Evolutionary conservation across 352 stramenopile genomes (phyloP).

Genomic region (Globisporangium orthogonon): DNA sequence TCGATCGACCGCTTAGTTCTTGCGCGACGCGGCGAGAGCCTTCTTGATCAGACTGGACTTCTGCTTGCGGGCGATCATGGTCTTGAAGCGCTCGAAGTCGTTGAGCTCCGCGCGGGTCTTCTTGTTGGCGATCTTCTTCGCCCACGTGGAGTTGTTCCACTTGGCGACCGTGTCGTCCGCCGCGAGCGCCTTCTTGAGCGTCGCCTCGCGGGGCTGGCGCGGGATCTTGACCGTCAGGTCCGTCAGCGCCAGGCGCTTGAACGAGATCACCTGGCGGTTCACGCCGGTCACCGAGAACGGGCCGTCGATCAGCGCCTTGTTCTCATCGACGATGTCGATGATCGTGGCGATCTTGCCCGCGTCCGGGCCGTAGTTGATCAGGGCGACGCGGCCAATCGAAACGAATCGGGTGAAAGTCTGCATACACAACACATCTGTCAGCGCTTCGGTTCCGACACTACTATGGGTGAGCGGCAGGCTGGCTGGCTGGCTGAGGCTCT

Average conservation of each 20-base stretch:
- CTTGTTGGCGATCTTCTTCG: conserved; percentile 98
- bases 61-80: conserved; percentile 99
- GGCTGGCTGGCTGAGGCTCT: too few relatives aligned
- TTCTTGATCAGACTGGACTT: conserved; percentile 95
- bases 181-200: conserved; percentile 89
- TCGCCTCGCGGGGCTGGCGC: conserved; percentile 92
- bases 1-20: conserved; percentile 41
- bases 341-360: conserved; percentile 98
- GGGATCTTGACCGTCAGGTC: conserved; percentile 96
- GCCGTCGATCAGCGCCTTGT: conserved; percentile 97
- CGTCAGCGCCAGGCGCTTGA: conserved; percentile 96
- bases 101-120: conserved; percentile 91
- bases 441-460: too few relatives aligned
- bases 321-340: conserved; percentile 99
- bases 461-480: not conserved
- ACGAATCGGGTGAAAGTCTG: conserved; percentile 99
- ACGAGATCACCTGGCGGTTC: conserved; percentile 97
- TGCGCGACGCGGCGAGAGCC: conserved; percentile 65
- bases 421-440: not conserved
- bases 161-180: conserved; percentile 89
- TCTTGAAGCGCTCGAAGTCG: conserved; percentile 99
- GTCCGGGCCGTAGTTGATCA: conserved; percentile 99
- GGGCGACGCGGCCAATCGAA: conserved; percentile 97
- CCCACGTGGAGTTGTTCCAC: conserved; percentile 95
- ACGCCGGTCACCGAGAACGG: conserved; percentile 94